phyloP scores from a whole-genome alignment of 768 basidiomycete species.

The Dictyophora rubrovolvata region DNA sequence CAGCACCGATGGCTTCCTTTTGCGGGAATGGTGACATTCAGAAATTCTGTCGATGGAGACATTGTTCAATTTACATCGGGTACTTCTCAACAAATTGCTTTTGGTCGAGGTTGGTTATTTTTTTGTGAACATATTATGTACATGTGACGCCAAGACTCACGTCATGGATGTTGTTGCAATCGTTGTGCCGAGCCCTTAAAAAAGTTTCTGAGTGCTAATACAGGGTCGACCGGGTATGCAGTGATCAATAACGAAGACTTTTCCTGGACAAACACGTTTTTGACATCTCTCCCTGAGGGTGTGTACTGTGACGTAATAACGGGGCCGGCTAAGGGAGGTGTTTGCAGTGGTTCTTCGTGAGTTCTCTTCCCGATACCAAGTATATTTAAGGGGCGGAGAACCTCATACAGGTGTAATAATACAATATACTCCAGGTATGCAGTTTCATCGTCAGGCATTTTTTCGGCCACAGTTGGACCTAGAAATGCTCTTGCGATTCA shows the following conservation, averaged over 20 bases:
- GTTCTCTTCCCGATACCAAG: too few relatives aligned
- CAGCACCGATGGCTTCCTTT: constrained; percentile 54
- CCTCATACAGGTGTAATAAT: background rate
- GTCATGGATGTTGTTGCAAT: background rate
- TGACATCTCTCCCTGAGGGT: constrained; percentile 46
- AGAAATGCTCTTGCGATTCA: constrained; percentile 50
- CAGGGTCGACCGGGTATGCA: constrained; percentile 48
- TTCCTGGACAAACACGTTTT: constrained; percentile 45
- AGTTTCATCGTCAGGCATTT: constrained; percentile 35
- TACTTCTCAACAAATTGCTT: constrained; percentile 51
- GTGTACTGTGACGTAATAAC: constrained; percentile 57
- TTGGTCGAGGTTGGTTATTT: constrained; percentile 41
- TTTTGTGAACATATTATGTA: background rate
- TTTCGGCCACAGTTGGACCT: constrained; percentile 40
- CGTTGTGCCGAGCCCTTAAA: too few relatives aligned
- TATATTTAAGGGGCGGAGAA: too few relatives aligned
- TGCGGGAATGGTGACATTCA: constrained; percentile 35
- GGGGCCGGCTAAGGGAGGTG: constrained; percentile 29
- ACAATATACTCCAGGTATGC: constrained; percentile 27
- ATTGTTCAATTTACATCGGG: constrained; percentile 52
- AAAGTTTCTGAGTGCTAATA: background rate
- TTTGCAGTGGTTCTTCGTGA: constrained; percentile 44
- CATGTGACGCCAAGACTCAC: background rate
- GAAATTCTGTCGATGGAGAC: constrained; percentile 7
- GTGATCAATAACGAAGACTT: constrained; percentile 58